Base-by-base conservation (phyloP, 805 yeast species). In the Torulaspora quercuum region DNA sequence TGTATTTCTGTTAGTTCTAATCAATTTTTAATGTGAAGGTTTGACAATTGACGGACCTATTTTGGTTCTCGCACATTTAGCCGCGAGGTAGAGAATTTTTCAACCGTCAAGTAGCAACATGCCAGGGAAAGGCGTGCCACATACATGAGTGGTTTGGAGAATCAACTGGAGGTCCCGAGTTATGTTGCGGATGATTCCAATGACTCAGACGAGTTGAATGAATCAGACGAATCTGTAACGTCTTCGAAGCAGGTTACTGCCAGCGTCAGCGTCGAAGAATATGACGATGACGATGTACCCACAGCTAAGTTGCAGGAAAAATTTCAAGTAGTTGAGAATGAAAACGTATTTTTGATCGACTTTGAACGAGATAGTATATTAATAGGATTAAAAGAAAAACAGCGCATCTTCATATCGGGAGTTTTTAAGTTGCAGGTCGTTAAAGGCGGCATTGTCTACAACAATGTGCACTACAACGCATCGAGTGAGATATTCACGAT, bases 371-470 rank as follows among this genome's bases (percentile, higher is more conserved):
- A 42, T 13, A 29, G 34, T 0, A 24, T 54, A 7, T 19, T 53
- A 6, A 37, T 59, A 5, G 56, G 60, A 2, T 33, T 59, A 13
- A 41, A 29, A 9, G 48, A 52, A 25, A 54, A 50, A 29, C 56
- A 59, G 36, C 28, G 31, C 4, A 19, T 58, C 1, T 50, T 42
- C 34, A 18, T 59, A 11, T 48, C 59, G 4, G 64, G 64, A 8
- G 34, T 50, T 10, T 56, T 55, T 21, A 37, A 42, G 25, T 11
- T 58, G 9, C 55, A 56, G 27, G 42, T 59, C 5, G 42, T 58
- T 9, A 58, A 57, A 44, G 64, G 64, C 28, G 64, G 63, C 7
- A 50, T 57, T 8, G 39, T 47, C 1, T 58, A 58, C 42, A 59
- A 59, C 27, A 52, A 48, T 23, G 44, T 48, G 9, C 63, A 59